Base-by-base conservation (phyloP, 108 stramenopile species). In the Cyclostephanos tholiformis region DNA sequence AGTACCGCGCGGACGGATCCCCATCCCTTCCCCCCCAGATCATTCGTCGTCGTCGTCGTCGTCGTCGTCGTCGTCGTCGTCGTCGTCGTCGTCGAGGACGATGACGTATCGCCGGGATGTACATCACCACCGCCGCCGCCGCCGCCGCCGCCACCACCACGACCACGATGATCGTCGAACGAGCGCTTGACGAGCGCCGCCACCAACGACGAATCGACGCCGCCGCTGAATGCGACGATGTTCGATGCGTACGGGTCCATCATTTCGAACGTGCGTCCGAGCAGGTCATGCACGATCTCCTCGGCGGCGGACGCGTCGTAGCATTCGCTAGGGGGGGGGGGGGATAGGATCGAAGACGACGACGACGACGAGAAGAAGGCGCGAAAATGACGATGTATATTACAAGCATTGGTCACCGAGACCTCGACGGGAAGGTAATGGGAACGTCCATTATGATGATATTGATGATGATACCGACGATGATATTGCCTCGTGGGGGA, bases 191-290 rank as follows among this genome's bases (percentile, higher is more conserved):
- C 82, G 36, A 96, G 63, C 1, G 95, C 91, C 0, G 95, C 91
- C 11, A 91, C 93, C 0, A 98, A 71, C 13, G 89, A 89, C 12
- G 96, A 97, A 62, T 98, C 97, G 13, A 98, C 93, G 4, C 97
- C 97, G 30, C 97, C 97, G 26, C 93, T 94, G 81, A 84, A 98
- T 0, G 97, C 97, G 4, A 96, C 82, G 9, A 95, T 69, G 60
- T 97, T 91, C 14, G 80, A 46, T 17, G 71, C 80, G n/a, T 58
- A 10, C 25, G 63, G 62, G 55, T 80, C 76, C 71, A 84, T 72
- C 73, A 77, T 75, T 50, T 68, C 59, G 16, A 51, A 50, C 3
- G 80, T 82, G 26, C 80, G 63, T 7, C 11, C 10, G 14, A 84
- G 71, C 3, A 84, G 70, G 23, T n/a, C 67, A 17, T 76, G 71